These are phyloP conservation scores for Tilletia walkeri DNA, from an alignment of 1,284 basidiomycete genomes.

Conservation along the genomic window DNA sequence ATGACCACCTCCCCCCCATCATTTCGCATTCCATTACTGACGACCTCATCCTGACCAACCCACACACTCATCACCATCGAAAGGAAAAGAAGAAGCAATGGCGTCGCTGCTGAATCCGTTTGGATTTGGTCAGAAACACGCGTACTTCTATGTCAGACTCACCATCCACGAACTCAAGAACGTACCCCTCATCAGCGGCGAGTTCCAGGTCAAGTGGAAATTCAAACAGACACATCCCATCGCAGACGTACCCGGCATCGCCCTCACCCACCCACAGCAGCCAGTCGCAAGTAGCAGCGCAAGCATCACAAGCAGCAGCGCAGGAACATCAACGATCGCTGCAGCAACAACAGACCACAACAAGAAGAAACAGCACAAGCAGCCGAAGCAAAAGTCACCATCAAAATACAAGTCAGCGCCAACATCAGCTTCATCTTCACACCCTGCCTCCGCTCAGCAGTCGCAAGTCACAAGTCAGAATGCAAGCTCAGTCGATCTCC, in stretches of 20 bases:
- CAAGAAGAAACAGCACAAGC: neutral
- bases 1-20: neutral
- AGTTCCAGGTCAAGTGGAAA: constrained; percentile 74
- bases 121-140: constrained; percentile 60
- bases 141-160: constrained; percentile 68
- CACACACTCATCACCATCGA: neutral
- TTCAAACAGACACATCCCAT: constrained; percentile 64
- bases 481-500: constrained; percentile 15
- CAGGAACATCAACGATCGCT: neutral
- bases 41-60: too few species aligned
- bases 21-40: neutral
- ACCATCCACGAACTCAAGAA: constrained; percentile 71
- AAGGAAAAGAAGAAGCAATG: constrained; percentile 22
- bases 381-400: neutral
- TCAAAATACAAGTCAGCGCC: too few species aligned
- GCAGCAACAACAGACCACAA: neutral
- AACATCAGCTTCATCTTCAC: neutral
- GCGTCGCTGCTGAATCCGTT: constrained; percentile 43
- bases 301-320: neutral
- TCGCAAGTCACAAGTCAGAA: constrained; percentile 21
- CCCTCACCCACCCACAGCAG: neutral
- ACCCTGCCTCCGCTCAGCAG: neutral
- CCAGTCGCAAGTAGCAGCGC: too few species aligned
- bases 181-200: constrained; percentile 71
- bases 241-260: constrained; percentile 16